Evolutionary conservation across 2,329 filamentous ascomycete species (phyloP), one percentile per base, ranked within the genome.

Genomic region (Diaporthe citriasiana): DNA sequence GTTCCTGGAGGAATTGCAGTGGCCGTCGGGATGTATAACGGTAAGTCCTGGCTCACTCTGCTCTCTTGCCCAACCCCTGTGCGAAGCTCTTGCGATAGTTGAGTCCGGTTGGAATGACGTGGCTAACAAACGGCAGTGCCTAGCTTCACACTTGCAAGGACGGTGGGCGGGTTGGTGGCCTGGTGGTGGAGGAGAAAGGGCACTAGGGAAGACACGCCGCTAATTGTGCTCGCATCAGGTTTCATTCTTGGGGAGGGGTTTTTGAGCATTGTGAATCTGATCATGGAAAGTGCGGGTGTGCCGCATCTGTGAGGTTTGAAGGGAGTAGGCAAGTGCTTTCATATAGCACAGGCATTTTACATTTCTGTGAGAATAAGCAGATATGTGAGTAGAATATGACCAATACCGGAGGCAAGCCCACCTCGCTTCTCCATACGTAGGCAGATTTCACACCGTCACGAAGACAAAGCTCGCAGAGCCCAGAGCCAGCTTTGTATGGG

Each of bases 1-100:
- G 87, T 99, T 17, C 97, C 97, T 0, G 96, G 97, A 9, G 97
- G 97, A 0, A 98, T 99, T 79, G 96, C 97, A 3, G 96, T 99
- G 27, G 97, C 97, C 51, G 95, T 98, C 79, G 95, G 93, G 93
- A 83, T 82, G 89, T 85, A 27, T 55, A 68, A 66, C 35, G 63
- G 63, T 68, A 40, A 2, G 63, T 53, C 25, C 33, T 8, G 51
- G 19, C 60, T 59, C 40, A 68, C 40, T 72, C 42, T 35, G 1
- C 27, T 35, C n/a, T 30, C 5, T 15, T 19, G n/a, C 13, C 10
- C 56, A 6, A 7, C 13, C 4, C 12, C 22, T 7, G 2, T 25
- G 19, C 6, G 35, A 42, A 42, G 8, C 19, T 8, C 33, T 6
- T 15, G 27, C 0, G 45, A 25, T 5, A 4, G 6, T 35, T 7